Conservation (phyloP, 108 stramenopile genomes). For the Cyclotella atomus region DNA sequence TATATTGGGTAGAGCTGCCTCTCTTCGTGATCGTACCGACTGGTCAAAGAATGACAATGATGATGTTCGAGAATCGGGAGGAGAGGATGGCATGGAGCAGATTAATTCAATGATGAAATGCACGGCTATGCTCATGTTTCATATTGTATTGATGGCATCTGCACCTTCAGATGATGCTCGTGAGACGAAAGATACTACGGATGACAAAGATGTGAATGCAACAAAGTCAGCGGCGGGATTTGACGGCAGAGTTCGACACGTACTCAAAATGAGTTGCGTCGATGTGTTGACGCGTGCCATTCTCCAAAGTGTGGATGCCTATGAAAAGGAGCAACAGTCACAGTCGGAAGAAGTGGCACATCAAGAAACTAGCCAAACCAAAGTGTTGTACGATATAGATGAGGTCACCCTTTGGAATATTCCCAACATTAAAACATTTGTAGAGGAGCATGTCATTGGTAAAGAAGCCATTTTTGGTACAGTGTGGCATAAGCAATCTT, state of each 20-base stretch:
- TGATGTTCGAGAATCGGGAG: neutral
- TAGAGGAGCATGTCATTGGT: slow-evolving; percentile 36
- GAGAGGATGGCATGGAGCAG: slow-evolving; percentile 38
- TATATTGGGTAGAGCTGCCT: slow-evolving; percentile 41
- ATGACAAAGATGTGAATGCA: neutral
- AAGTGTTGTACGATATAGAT: slow-evolving; percentile 32
- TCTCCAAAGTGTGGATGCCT: slow-evolving; percentile 30
- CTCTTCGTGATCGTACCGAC: slow-evolving; percentile 9
- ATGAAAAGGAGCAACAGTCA: neutral
- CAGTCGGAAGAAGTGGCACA: neutral
- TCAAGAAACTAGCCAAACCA: slow-evolving; percentile 16
- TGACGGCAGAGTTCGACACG: slow-evolving; percentile 63
- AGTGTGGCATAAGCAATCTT: slow-evolving; percentile 14
- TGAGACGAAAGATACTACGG: neutral
- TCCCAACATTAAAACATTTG: slow-evolving; percentile 28
- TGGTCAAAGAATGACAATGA: neutral
- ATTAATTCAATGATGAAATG: slow-evolving; percentile 55
- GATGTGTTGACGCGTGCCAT: slow-evolving; percentile 44
- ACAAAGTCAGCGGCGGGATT: slow-evolving; percentile 32
- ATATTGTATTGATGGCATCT: slow-evolving; percentile 46
- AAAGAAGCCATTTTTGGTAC: slow-evolving; percentile 49
- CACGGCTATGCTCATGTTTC: slow-evolving; percentile 48
- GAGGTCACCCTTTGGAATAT: slow-evolving; percentile 40
- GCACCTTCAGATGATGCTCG: slow-evolving; percentile 6
- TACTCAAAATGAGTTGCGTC: slow-evolving; percentile 58